phyloP scores from a whole-genome alignment of 2,329 filamentous ascomycete genomes.

The Hortaea werneckii region DNA sequence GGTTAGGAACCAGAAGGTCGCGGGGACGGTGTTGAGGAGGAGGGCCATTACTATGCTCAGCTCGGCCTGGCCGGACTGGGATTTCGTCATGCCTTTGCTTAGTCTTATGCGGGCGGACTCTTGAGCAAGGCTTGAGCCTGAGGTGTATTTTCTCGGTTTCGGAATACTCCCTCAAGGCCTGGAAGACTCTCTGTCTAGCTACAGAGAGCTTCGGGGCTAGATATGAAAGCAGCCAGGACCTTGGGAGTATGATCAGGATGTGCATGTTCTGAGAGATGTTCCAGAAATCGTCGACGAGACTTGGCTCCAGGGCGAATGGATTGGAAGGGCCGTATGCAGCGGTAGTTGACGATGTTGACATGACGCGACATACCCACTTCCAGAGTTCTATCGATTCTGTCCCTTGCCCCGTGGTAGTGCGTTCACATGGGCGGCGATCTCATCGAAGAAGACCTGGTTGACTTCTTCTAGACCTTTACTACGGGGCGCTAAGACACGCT shows the following conservation, averaged over 20 bases:
- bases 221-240: too few species aligned
- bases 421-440: slow-evolving; percentile 7
- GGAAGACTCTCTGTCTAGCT: slow-evolving; percentile 5
- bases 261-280: too few species aligned
- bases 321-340: not conserved
- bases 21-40: slow-evolving; percentile 34
- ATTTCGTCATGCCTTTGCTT: slow-evolving; percentile 10
- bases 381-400: slow-evolving; percentile 29
- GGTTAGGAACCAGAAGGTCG: slow-evolving; percentile 37
- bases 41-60: slow-evolving; percentile 16
- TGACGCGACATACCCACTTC: slow-evolving; percentile 19
- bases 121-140: not conserved
- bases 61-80: slow-evolving; percentile 19
- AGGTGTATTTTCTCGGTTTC: not conserved
- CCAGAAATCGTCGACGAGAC: slow-evolving; percentile 8
- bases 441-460: slow-evolving; percentile 27
- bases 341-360: not conserved
- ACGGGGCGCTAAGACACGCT: slow-evolving; percentile 14
- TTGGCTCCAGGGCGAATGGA: slow-evolving; percentile 9
- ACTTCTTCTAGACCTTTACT: slow-evolving; percentile 26
- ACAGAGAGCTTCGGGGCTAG: too few species aligned
- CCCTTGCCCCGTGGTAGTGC: slow-evolving; percentile 1
- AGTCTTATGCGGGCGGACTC: slow-evolving; percentile 11
- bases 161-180: not conserved
- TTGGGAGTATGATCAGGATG: too few species aligned